Percentiles rank a stretch among this genome's conserved stretches.
phyloP scores from a whole-genome alignment of 2,329 filamentous ascomycete species.

The Botrytis aclada region DNA sequence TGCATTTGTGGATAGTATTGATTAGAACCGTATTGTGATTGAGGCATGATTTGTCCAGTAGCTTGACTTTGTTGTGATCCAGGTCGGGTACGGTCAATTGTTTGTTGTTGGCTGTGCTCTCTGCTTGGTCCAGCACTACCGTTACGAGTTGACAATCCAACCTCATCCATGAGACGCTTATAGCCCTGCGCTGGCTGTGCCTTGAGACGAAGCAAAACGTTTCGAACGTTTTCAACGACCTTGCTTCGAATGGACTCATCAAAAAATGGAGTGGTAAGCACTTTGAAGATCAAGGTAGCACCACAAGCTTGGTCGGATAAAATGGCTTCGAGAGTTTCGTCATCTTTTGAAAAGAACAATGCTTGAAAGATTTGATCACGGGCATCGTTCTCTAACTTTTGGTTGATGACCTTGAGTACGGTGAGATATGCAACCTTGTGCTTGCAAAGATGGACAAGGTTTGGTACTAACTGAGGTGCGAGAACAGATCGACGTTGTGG shows the following conservation, averaged over 20 bases:
- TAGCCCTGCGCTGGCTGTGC: constrained; percentile 93
- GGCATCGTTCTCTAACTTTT: constrained; percentile 90
- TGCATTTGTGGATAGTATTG: constrained; percentile 54
- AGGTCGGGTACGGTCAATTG: constrained; percentile 52
- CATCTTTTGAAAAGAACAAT: constrained; percentile 85
- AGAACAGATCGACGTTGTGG: constrained; percentile 86
- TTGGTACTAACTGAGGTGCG: constrained; percentile 86
- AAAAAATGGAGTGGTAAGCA: constrained; percentile 94
- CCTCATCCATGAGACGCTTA: constrained; percentile 98
- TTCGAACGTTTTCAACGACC: constrained; percentile 88
- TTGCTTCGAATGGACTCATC: constrained; percentile 86
- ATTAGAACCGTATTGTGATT: constrained; percentile 41
- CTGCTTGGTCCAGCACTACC: constrained; percentile 40
- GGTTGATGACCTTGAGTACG: constrained; percentile 96
- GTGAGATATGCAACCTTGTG: constrained; percentile 98
- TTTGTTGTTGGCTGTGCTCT: constrained; percentile 40
- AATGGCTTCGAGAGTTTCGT: constrained; percentile 85
- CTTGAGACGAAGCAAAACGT: constrained; percentile 84
- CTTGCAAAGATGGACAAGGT: constrained; percentile 91
- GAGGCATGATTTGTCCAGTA: constrained; percentile 43
- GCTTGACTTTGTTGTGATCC: constrained; percentile 51
- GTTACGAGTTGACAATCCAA: constrained; percentile 74
- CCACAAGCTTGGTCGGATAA: constrained; percentile 88
- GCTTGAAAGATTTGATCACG: constrained; percentile 86
- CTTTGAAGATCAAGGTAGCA: constrained; percentile 96